phyloP scores from a whole-genome alignment of 148 eudicot genomes.

The Rheum nobile region DNA sequence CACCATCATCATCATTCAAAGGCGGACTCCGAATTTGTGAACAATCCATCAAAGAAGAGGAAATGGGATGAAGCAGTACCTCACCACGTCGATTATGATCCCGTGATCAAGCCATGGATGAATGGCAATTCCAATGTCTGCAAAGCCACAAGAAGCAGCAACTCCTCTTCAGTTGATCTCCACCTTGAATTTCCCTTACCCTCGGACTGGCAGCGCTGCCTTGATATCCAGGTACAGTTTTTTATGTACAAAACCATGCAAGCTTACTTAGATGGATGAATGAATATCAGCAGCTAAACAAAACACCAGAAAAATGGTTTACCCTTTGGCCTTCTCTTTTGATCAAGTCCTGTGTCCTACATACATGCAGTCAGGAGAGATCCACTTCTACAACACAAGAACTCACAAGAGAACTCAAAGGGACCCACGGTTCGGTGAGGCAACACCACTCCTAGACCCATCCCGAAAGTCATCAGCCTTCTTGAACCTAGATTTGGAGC shows the following conservation, averaged over 20 bases:
- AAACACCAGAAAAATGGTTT: background rate
- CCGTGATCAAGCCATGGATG: background rate
- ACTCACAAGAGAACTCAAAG: constrained; percentile 35
- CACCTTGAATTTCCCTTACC: constrained; percentile 1
- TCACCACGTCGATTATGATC: background rate
- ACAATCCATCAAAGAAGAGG: constrained; percentile 7
- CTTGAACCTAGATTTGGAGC: constrained; percentile 54
- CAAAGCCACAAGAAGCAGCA: too few relatives aligned
- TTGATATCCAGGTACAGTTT: constrained; percentile 6
- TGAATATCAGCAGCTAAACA: background rate
- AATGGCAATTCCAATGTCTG: background rate
- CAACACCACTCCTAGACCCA: background rate
- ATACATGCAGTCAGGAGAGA: constrained; percentile 4
- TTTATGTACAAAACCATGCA: background rate
- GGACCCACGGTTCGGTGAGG: constrained; percentile 25
- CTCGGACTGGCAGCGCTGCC: constrained; percentile 8
- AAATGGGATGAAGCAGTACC: background rate
- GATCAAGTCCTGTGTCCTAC: background rate
- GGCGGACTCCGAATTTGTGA: background rate
- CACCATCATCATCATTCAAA: constrained; percentile 2
- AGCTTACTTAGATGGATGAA: too few relatives aligned
- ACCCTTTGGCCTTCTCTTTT: background rate
- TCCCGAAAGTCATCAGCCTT: constrained; percentile 9
- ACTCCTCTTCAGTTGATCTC: background rate
- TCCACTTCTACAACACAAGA: constrained; percentile 32